These are phyloP conservation scores for Psilocybe sp. DNA, from an alignment of 768 basidiomycete genomes.

Conservation along the genomic window DNA sequence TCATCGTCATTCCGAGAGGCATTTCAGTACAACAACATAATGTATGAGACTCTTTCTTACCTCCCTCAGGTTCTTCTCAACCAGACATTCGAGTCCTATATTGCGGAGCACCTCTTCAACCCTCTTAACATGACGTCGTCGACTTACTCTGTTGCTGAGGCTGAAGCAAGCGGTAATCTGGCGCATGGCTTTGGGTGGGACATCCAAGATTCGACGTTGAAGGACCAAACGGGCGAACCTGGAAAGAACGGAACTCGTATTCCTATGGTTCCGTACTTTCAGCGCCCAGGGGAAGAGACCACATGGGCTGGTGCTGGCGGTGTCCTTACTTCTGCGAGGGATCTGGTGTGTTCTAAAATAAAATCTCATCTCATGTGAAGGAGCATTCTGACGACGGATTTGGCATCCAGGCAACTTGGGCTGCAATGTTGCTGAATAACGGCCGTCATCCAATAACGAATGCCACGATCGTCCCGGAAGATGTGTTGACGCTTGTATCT, in stretches of 20 bases:
- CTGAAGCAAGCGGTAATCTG: constrained; percentile 27
- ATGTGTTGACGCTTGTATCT: constrained; percentile 34
- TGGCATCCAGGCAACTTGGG: constrained; percentile 27
- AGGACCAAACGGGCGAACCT: too few species aligned
- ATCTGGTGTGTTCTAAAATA: constrained; percentile 28
- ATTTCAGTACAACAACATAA: constrained; percentile 46
- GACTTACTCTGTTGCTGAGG: constrained; percentile 36
- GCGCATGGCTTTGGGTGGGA: constrained; percentile 36
- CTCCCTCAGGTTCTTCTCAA: constrained; percentile 36
- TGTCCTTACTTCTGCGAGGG: constrained; percentile 35
- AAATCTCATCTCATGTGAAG: not conserved
- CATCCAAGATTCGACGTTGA: constrained; percentile 27
- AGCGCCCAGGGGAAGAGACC: constrained; percentile 34
- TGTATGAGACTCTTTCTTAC: constrained; percentile 40
- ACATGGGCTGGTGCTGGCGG: constrained; percentile 43
- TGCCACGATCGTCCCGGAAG: constrained; percentile 31
- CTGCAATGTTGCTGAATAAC: constrained; percentile 36
- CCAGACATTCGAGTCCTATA: constrained; percentile 37
- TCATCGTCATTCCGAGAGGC: constrained; percentile 38
- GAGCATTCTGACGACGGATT: too few species aligned
- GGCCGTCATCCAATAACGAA: constrained; percentile 38
- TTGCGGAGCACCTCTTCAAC: constrained; percentile 33
- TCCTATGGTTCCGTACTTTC: constrained; percentile 37
- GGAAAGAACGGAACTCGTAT: constrained; percentile 29
- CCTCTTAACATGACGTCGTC: constrained; percentile 38